Percentiles rank a stretch among this genome's conserved stretches.
Evolutionary conservation across 495 filamentous ascomycete species (phyloP).

Genomic region (Lindgomyces ingoldianus): DNA sequence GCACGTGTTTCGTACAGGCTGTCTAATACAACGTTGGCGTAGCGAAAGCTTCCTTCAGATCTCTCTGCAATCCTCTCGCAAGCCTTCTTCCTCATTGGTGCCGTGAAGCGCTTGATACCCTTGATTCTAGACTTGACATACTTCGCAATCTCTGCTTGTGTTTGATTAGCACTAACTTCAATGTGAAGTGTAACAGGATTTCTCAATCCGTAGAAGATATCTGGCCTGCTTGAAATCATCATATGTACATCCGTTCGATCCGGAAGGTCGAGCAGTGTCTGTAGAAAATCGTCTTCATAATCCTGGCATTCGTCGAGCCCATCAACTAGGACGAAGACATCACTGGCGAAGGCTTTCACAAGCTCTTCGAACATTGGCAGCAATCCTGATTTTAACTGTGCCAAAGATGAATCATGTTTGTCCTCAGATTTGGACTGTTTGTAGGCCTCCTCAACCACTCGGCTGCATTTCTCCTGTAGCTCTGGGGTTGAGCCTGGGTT

Average conservation of each 20-base stretch:
- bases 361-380: conserved; percentile 1
- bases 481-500: not conserved
- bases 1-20: too few species aligned
- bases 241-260: not conserved
- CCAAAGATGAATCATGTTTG: not conserved
- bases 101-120: too few species aligned
- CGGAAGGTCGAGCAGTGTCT: not conserved
- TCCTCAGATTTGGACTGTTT: not conserved
- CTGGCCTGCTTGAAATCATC: too few species aligned
- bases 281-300: not conserved
- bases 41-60: too few species aligned
- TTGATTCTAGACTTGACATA: too few species aligned
- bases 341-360: not conserved
- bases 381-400: not conserved
- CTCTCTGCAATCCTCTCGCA: too few species aligned
- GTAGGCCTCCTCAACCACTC: not conserved
- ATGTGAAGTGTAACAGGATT: too few species aligned
- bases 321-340: conserved; percentile 2
- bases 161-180: too few species aligned
- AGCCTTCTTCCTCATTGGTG: too few species aligned
- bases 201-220: too few species aligned
- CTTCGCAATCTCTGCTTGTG: too few species aligned
- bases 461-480: conserved; percentile 4
- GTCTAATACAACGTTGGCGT: too few species aligned
- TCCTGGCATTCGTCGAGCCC: not conserved